Percentiles rank a stretch among this genome's conserved stretches.
Evolutionary conservation across 768 basidiomycete species (phyloP).

Genomic region (Tubosaeta sp.): DNA sequence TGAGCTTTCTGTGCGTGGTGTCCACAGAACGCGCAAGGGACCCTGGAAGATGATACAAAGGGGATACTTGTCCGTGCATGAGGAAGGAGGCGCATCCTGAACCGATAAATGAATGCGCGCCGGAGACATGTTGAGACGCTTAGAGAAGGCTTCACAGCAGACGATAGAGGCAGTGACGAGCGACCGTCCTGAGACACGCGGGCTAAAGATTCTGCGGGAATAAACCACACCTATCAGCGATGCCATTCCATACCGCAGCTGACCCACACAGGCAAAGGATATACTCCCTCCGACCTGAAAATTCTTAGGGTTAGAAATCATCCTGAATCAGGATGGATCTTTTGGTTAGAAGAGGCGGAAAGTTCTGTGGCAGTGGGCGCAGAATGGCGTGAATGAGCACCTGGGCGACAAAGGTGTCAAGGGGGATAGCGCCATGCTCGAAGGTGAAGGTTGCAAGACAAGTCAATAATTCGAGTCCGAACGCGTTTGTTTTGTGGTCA

Average conservation of each 20-base stretch:
- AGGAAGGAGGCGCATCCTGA: conserved; percentile 11
- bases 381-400: conserved; percentile 33
- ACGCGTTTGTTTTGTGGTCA: conserved; percentile 9
- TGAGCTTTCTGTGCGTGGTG: conserved; percentile 23
- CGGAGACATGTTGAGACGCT: conserved; percentile 45
- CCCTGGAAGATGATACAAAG: conserved; percentile 50
- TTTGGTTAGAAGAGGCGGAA: conserved; percentile 45
- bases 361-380: conserved; percentile 28
- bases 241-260: conserved; percentile 17
- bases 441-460: conserved; percentile 4
- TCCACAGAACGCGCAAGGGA: conserved; percentile 31
- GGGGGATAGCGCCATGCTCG: conserved; percentile 18
- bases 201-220: conserved; percentile 4
- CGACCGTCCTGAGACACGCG: conserved; percentile 11
- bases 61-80: conserved; percentile 40
- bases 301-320: conserved; percentile 63
- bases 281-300: conserved; percentile 32
- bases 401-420: conserved; percentile 44
- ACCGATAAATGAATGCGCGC: conserved; percentile 39
- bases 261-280: conserved; percentile 22
- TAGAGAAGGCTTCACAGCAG: conserved; percentile 38
- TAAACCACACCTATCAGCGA: conserved; percentile 15
- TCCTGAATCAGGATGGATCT: conserved; percentile 42
- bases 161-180: conserved; percentile 21
- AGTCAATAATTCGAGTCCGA: background rate